Conservation (phyloP, 1,139 yeast genomes). For the Casaregolazyma suthepensis region DNA sequence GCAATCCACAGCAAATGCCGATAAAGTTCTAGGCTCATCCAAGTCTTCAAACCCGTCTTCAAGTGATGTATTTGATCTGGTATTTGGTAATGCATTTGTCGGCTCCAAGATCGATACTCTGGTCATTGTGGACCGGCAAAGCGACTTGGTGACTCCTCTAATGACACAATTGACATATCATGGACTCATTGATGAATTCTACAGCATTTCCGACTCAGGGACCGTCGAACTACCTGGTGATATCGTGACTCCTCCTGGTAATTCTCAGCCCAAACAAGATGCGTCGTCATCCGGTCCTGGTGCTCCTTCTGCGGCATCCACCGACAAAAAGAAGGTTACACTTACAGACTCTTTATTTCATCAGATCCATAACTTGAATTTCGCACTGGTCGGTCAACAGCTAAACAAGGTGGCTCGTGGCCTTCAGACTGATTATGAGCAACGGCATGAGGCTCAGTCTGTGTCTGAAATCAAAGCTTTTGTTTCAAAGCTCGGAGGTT, state of each 20-base stretch:
- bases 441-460: slow-evolving; percentile 52
- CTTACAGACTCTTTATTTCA: slow-evolving; percentile 41
- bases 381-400: slow-evolving; percentile 70
- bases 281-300: slow-evolving; percentile 1
- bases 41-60: slow-evolving; percentile 4
- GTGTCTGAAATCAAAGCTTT: slow-evolving; percentile 64
- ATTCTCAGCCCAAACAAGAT: neutral
- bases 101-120: slow-evolving; percentile 39
- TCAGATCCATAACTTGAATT: slow-evolving; percentile 60
- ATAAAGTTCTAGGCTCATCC: slow-evolving; percentile 4
- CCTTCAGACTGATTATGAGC: slow-evolving; percentile 64
- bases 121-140: slow-evolving; percentile 69
- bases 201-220: slow-evolving; percentile 46
- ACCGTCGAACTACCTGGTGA: slow-evolving; percentile 37
- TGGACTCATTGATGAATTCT: slow-evolving; percentile 74
- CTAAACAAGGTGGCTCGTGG: slow-evolving; percentile 66
- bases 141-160: slow-evolving; percentile 66
- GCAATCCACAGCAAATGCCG: slow-evolving; percentile 21
- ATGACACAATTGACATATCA: slow-evolving; percentile 73
- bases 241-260: slow-evolving; percentile 21
- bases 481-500: slow-evolving; percentile 61
- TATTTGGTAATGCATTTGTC: slow-evolving; percentile 29
- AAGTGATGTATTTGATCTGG: slow-evolving; percentile 21
- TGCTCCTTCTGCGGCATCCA: neutral
- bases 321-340: slow-evolving; percentile 27